A percentile compares a stretch with the other conserved stretches of the same genome.
Evolutionary conservation across 78 protist genomes (phyloP).

Genomic region (Mantamonas sphyraenae): DNA sequence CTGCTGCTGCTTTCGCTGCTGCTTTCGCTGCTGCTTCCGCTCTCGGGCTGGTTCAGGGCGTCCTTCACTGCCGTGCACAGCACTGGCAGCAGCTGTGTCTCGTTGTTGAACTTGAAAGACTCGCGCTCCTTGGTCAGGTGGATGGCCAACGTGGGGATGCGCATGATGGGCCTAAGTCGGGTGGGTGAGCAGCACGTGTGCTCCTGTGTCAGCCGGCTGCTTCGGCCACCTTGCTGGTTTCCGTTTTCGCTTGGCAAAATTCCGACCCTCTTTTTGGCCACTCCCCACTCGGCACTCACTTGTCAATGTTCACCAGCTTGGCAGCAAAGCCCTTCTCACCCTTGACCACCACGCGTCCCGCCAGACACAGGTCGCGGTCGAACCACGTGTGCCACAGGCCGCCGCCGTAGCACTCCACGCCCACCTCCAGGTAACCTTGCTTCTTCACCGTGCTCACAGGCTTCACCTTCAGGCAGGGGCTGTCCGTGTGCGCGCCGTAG

Average conservation of each 20-base stretch:
- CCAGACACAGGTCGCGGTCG: slow-evolving; percentile 85
- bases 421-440: slow-evolving; percentile 56
- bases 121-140: slow-evolving; percentile 72
- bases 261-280: background rate
- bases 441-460: slow-evolving; percentile 30
- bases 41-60: background rate
- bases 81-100: slow-evolving; percentile 75
- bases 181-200: background rate
- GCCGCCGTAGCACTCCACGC: slow-evolving; percentile 88
- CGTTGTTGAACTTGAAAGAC: slow-evolving; percentile 74
- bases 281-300: background rate
- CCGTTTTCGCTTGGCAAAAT: too few relatives aligned
- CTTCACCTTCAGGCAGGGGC: slow-evolving; percentile 55
- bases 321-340: too few relatives aligned
- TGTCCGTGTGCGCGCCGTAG: slow-evolving; percentile 83
- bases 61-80: slow-evolving; percentile 28
- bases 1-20: background rate
- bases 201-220: background rate
- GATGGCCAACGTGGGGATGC: slow-evolving; percentile 83
- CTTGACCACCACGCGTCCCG: slow-evolving; percentile 73
- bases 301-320: slow-evolving; percentile 6
- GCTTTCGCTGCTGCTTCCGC: background rate
- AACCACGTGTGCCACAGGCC: slow-evolving; percentile 95
- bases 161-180: slow-evolving; percentile 38
- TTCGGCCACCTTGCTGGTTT: background rate